Percentiles rank a stretch among this genome's conserved stretches.
Conservation (phyloP, 495 filamentous ascomycete species). For the Podospora anserina region DNA sequence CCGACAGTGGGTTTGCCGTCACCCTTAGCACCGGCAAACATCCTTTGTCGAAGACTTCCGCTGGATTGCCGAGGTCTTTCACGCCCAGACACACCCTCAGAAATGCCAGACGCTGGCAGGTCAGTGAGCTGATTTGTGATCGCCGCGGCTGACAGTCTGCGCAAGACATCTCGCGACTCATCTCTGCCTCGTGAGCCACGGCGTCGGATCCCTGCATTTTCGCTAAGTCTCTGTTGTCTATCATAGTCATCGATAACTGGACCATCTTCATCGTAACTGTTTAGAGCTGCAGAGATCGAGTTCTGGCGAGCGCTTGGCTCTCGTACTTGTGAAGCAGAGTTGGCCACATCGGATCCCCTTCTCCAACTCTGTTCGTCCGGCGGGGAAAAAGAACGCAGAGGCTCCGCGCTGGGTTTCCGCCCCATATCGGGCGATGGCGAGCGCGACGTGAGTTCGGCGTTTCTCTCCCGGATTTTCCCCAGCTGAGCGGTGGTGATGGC, state of each 20-base stretch:
- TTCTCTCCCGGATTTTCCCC: slow-evolving; percentile 55
- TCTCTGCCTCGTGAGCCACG: slow-evolving; percentile 27
- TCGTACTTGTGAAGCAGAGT: neutral
- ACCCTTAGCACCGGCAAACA: slow-evolving; percentile 26
- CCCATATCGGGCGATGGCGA: slow-evolving; percentile 36
- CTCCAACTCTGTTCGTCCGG: slow-evolving; percentile 32
- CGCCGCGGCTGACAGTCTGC: slow-evolving; percentile 59
- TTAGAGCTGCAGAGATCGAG: neutral
- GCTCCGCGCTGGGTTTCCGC: slow-evolving; percentile 25
- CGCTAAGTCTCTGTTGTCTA: neutral
- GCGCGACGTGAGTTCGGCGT: slow-evolving; percentile 42
- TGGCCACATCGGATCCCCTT: slow-evolving; percentile 26
- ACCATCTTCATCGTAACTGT: neutral
- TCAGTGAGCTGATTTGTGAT: slow-evolving; percentile 48
- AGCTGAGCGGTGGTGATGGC: slow-evolving; percentile 57
- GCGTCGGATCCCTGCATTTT: neutral
- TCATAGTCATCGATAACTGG: neutral
- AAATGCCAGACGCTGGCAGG: slow-evolving; percentile 19
- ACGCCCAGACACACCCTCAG: slow-evolving; percentile 1
- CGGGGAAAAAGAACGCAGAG: slow-evolving; percentile 18
- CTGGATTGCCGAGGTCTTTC: slow-evolving; percentile 11
- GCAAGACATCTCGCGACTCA: slow-evolving; percentile 65
- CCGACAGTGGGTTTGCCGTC: slow-evolving; percentile 38
- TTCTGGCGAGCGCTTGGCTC: slow-evolving; percentile 1
- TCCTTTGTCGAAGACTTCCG: slow-evolving; percentile 19